Evolutionary conservation across 78 protist genomes (phyloP).

Genomic region (Dictyostelium intermedium): DNA sequence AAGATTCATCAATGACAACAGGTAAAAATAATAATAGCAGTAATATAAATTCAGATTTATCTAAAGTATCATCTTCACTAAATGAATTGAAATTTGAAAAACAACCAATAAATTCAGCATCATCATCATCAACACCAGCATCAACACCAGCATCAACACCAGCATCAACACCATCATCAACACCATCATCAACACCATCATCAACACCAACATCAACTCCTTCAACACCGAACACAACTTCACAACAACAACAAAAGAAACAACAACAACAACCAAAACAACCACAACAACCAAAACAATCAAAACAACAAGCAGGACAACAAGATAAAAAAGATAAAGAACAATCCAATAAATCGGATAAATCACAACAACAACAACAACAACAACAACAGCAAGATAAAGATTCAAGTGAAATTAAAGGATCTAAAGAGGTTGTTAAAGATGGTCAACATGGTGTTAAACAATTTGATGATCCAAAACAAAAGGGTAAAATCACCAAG

Average conservation of each 20-base stretch:
- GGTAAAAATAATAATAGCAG: neutral
- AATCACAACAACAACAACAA: constrained; percentile 11
- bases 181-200: neutral
- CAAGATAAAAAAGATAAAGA: neutral
- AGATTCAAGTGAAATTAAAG: neutral
- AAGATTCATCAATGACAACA: constrained; percentile 15
- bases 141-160: neutral
- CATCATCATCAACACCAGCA: neutral
- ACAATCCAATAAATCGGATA: neutral
- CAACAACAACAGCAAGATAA: neutral
- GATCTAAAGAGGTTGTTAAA: neutral
- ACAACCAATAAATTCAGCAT: neutral
- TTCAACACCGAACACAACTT: neutral
- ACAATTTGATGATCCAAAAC: constrained; percentile 78
- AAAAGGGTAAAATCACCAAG: constrained; percentile 59
- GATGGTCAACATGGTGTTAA: neutral
- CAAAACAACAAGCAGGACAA: constrained; percentile 12
- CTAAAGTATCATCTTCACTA: neutral
- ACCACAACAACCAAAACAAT: constrained; percentile 2
- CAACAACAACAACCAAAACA: constrained; percentile 4
- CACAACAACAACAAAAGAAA: neutral
- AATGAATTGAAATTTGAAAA: neutral
- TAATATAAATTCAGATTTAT: neutral
- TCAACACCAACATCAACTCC: neutral
- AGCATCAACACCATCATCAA: neutral